A percentile compares a stretch with the other conserved stretches of the same genome.
These are phyloP conservation scores for Chlorella vulgaris DNA, from an alignment of 139 green algal genomes.

Conservation along the genomic window DNA sequence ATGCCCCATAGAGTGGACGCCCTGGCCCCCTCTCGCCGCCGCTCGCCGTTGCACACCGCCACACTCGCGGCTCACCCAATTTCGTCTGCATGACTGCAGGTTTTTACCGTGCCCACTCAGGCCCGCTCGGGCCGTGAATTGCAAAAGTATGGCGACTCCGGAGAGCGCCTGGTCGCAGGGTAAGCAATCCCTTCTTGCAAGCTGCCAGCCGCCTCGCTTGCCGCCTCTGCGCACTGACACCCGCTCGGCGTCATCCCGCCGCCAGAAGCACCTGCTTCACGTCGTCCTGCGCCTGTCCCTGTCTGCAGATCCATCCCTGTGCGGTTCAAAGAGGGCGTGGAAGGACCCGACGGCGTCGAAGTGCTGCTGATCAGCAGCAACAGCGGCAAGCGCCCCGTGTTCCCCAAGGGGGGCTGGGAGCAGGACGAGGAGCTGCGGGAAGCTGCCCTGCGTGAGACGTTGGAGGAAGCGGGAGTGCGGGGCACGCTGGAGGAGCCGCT, in stretches of 20 bases:
- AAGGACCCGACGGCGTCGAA: constrained; percentile 43
- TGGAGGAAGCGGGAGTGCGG: constrained; percentile 92
- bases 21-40: no score
- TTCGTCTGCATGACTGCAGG: no score
- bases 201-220: background rate
- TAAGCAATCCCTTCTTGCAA: constrained; percentile 19
- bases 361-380: constrained; percentile 82
- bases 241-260: background rate
- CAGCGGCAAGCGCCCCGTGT: constrained; percentile 74
- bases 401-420: constrained; percentile 93
- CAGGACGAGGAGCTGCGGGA: constrained; percentile 85
- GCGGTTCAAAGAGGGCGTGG: constrained; percentile 40
- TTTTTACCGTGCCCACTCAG: background rate
- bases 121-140: constrained; percentile 38
- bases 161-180: constrained; percentile 78
- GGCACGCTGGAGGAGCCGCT: constrained; percentile 80
- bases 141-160: constrained; percentile 67
- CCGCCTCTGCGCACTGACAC: background rate
- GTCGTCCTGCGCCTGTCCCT: background rate
- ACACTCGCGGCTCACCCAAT: constrained; percentile 16
- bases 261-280: background rate
- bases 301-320: constrained; percentile 83
- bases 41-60: background rate
- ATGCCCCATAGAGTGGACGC: no score
- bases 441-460: constrained; percentile 84